Evolutionary conservation across 208 protist genomes (phyloP), one percentile per base, ranked within the genome.

Genomic region (Crithidia acanthocephali): DNA sequence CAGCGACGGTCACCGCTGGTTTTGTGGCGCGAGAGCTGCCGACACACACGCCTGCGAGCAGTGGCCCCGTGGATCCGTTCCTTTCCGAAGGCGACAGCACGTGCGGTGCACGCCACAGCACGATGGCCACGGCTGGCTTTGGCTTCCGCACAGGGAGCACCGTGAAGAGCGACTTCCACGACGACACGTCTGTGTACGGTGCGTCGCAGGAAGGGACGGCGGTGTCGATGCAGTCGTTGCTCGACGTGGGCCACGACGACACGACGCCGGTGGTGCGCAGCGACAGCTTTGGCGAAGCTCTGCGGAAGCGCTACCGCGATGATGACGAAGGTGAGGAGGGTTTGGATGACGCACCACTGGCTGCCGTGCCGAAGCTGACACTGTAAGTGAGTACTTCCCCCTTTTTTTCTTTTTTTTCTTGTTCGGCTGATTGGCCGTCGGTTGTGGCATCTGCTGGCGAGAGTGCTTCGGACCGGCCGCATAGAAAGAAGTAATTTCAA

Each of bases 221-320:
- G 8, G 53, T 86, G 27, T 84, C 88, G 4, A 74, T 91, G 10
- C 81, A 86, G 44, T 62, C 74, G 32, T 48, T 94, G n/a, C 68
- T 90, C n/a, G 82, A 86, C 37, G 76, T 79, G 32, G 81, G 77
- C 10, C 72, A 88, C 60, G 59, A 65, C 23, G 68, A 76, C 13
- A 80, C 71, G 30, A 22, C 23, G 16, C 40, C 66, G 47, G 62
- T 72, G 52, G 53, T 63, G 64, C 84, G 72, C 51, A 95, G 81
- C 51, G 66, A 71, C 40, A 79, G 75, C 47, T 91, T 93, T 42
- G 85, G 85, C 9, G 85, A 87, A 57, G 88, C 88, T 13, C 82
- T 96, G 35, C 84, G 86, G 2, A 96, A 96, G 74, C 84, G 91
- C 13, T 90, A 89, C 68, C 80, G 86, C 28, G 87, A 93, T 11